These are phyloP conservation scores for Phaffia tasmanica DNA, from an alignment of 768 basidiomycete species.

Conservation along the genomic window DNA sequence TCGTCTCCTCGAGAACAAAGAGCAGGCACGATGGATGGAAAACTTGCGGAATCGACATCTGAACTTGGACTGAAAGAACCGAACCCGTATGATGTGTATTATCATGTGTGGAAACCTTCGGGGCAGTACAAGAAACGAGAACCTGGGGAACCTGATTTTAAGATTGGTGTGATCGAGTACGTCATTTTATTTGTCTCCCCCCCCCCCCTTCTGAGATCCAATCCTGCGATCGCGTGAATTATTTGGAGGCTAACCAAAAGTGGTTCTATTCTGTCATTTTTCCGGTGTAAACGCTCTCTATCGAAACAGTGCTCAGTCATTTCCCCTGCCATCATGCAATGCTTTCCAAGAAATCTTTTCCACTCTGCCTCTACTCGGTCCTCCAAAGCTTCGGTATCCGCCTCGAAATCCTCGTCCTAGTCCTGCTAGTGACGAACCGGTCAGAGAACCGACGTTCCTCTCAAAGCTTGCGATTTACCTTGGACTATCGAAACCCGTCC, in stretches of 20 bases:
- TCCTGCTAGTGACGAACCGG: too few species aligned
- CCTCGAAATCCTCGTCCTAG: background rate
- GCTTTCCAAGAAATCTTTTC: slow-evolving; percentile 5
- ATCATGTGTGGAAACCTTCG: slow-evolving; percentile 22
- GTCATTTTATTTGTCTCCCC: background rate
- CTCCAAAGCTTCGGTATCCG: slow-evolving; percentile 6
- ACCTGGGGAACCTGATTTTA: slow-evolving; percentile 16
- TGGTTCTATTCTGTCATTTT: background rate
- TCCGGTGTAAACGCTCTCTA: background rate
- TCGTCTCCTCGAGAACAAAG: background rate
- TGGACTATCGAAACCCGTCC: background rate
- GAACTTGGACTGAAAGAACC: background rate
- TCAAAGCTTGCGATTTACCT: background rate
- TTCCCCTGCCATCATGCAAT: background rate
- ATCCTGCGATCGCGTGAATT: background rate
- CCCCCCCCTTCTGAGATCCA: background rate
- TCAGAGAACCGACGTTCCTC: background rate
- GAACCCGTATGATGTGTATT: slow-evolving; percentile 22
- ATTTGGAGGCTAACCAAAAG: background rate
- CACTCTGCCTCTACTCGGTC: slow-evolving; percentile 1
- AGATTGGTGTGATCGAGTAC: slow-evolving; percentile 20
- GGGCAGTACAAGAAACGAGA: slow-evolving; percentile 16
- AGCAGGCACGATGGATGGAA: background rate
- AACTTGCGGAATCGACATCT: too few species aligned
- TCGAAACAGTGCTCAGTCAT: background rate